These are phyloP conservation scores for Dittrichia graveolens DNA, from an alignment of 129 eudicot genomes.

Conservation along the genomic window DNA sequence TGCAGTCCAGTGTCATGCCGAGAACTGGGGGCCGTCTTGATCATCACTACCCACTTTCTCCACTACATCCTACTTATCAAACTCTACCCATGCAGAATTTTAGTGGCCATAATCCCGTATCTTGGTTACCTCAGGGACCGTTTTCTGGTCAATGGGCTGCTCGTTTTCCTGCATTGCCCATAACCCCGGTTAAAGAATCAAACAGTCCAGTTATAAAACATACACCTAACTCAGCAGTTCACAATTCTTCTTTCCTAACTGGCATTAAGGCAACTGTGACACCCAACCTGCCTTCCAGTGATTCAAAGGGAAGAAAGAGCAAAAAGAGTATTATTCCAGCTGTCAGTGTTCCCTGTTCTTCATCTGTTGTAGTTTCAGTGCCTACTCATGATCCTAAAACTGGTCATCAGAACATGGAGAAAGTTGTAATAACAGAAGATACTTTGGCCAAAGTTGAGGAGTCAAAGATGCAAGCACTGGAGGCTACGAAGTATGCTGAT, in stretches of 20 bases:
- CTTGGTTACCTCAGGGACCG: conserved; percentile 74
- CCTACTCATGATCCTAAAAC: conserved; percentile 36
- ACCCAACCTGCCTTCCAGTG: conserved; percentile 39
- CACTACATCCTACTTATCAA: conserved; percentile 65
- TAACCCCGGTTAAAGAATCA: conserved; percentile 52
- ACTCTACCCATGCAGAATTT: conserved; percentile 46
- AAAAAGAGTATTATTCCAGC: conserved; percentile 53
- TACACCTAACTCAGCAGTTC: conserved; percentile 37
- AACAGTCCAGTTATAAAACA: conserved; percentile 21
- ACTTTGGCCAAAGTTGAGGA: conserved; percentile 57
- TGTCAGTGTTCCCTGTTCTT: conserved; percentile 39
- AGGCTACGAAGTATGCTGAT: conserved; percentile 66
- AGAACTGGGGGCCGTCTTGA: conserved; percentile 49
- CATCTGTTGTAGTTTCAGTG: conserved; percentile 43
- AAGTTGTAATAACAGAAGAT: conserved; percentile 41
- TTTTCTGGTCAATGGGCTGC: conserved; percentile 72
- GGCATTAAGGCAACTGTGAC: conserved; percentile 20
- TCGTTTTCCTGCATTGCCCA: conserved; percentile 42
- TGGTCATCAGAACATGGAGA: conserved; percentile 30
- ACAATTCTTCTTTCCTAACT: conserved; percentile 27
- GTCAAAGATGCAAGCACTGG: conserved; percentile 74
- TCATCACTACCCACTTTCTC: conserved; percentile 55
- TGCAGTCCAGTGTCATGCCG: conserved; percentile 44
- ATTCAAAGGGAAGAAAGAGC: conserved; percentile 63
- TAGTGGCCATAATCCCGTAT: conserved; percentile 46